Evolutionary conservation across 2,329 filamentous ascomycete species (phyloP).

Genomic region (Epichloe baconii): DNA sequence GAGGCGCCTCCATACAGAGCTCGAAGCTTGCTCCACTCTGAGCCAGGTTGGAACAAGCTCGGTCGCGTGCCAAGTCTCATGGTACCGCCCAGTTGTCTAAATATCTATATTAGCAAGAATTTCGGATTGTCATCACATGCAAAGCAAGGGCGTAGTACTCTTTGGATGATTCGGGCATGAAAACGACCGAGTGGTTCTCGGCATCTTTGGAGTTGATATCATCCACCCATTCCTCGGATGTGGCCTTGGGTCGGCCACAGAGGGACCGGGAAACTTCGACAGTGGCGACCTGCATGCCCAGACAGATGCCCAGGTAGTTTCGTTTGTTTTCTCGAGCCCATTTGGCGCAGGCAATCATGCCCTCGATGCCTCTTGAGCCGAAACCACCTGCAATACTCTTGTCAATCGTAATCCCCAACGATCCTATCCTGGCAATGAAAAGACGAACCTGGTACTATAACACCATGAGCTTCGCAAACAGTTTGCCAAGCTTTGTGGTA

Average conservation of each 20-base stretch:
- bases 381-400: constrained; percentile 46
- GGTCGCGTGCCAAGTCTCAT: constrained; percentile 72
- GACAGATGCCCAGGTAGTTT: constrained; percentile 79
- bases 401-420: constrained; percentile 3
- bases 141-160: constrained; percentile 15
- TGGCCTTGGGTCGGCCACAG: constrained; percentile 45
- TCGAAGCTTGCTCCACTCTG: constrained; percentile 67
- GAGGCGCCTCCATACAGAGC: constrained; percentile 53
- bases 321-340: constrained; percentile 74
- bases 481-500: constrained; percentile 65
- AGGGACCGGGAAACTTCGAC: constrained; percentile 76
- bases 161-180: constrained; percentile 66
- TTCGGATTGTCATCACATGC: neutral
- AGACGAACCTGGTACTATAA: constrained; percentile 23
- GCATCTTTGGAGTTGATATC: constrained; percentile 25
- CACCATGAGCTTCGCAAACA: constrained; percentile 55
- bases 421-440: neutral
- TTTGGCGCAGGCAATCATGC: constrained; percentile 78
- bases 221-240: constrained; percentile 39
- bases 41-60: constrained; percentile 61
- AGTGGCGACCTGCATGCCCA: constrained; percentile 87
- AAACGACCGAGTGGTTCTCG: constrained; percentile 64
- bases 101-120: neutral
- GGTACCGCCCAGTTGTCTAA: constrained; percentile 56
- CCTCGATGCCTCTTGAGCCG: constrained; percentile 68